A percentile compares a stretch with the other conserved stretches of the same genome.
Conservation (phyloP, 108 stramenopile species). For the Nitzschia sp. region DNA sequence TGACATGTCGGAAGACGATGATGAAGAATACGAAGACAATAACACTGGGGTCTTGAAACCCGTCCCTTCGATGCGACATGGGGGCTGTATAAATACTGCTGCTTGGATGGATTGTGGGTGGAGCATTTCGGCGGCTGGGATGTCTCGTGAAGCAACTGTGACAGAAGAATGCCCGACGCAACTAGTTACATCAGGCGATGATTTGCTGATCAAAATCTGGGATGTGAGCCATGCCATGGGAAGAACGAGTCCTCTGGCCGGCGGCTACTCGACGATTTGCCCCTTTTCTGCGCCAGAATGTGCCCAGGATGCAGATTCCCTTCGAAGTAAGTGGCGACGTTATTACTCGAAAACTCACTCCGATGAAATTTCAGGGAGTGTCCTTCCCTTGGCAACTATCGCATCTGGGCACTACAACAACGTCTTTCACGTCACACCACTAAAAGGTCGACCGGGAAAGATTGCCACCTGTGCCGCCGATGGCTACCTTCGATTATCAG, state of each 20-base stretch:
- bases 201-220: slow-evolving; percentile 76
- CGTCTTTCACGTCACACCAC: slow-evolving; percentile 76
- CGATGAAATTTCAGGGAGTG: slow-evolving; percentile 48
- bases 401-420: slow-evolving; percentile 74
- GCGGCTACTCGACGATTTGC: slow-evolving; percentile 52
- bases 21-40: slow-evolving; percentile 10
- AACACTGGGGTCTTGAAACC: background rate
- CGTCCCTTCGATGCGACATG: slow-evolving; percentile 59
- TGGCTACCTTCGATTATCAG: slow-evolving; percentile 65
- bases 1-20: slow-evolving; percentile 32
- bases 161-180: slow-evolving; percentile 69
- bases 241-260: slow-evolving; percentile 52
- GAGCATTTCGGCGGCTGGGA: slow-evolving; percentile 47
- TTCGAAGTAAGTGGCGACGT: slow-evolving; percentile 18
- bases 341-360: background rate
- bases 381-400: slow-evolving; percentile 64
- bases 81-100: slow-evolving; percentile 86
- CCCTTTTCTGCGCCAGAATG: slow-evolving; percentile 57
- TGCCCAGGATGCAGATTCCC: background rate
- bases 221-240: slow-evolving; percentile 80
- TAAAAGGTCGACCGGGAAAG: slow-evolving; percentile 57
- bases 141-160: slow-evolving; percentile 1
- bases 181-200: slow-evolving; percentile 79
- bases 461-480: slow-evolving; percentile 82
- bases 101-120: slow-evolving; percentile 78